phyloP scores from a whole-genome alignment of 2,329 filamentous ascomycete species.

The Aspergillus hiratsukae region DNA sequence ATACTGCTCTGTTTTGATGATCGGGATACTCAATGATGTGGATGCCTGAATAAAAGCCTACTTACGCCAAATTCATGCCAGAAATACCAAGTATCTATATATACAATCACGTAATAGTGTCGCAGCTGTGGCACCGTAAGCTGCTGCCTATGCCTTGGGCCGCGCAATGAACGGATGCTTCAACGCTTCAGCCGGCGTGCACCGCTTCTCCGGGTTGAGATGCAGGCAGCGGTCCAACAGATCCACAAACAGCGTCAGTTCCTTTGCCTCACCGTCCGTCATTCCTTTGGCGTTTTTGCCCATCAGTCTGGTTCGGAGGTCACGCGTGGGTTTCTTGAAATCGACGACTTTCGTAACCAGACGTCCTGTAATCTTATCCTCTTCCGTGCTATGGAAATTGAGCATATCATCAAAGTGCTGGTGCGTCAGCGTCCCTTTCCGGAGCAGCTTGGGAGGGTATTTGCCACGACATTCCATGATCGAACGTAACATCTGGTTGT shows the following conservation, averaged over 20 bases:
- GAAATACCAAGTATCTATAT: background rate
- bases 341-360: conserved; percentile 49
- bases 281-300: conserved; percentile 67
- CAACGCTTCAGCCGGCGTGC: conserved; percentile 79
- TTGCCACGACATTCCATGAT: conserved; percentile 97
- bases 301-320: conserved; percentile 75
- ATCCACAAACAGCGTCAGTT: conserved; percentile 79
- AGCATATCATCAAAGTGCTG: conserved; percentile 80
- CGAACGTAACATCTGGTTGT: conserved; percentile 95
- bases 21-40: background rate
- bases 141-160: conserved; percentile 23
- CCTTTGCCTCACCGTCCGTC: conserved; percentile 67
- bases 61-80: background rate
- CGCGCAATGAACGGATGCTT: conserved; percentile 79
- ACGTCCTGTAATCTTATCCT: conserved; percentile 82
- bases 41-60: background rate
- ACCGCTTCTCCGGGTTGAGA: conserved; percentile 87
- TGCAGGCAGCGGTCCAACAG: conserved; percentile 82
- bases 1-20: background rate
- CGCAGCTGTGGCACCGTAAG: conserved; percentile 1
- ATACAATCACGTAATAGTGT: conserved; percentile 9
- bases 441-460: conserved; percentile 82
- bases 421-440: conserved; percentile 69
- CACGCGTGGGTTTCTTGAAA: conserved; percentile 66
- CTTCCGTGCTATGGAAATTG: conserved; percentile 79